Conservation (phyloP, 2,329 filamentous ascomycete genomes). For the Fusarium illudens region DNA sequence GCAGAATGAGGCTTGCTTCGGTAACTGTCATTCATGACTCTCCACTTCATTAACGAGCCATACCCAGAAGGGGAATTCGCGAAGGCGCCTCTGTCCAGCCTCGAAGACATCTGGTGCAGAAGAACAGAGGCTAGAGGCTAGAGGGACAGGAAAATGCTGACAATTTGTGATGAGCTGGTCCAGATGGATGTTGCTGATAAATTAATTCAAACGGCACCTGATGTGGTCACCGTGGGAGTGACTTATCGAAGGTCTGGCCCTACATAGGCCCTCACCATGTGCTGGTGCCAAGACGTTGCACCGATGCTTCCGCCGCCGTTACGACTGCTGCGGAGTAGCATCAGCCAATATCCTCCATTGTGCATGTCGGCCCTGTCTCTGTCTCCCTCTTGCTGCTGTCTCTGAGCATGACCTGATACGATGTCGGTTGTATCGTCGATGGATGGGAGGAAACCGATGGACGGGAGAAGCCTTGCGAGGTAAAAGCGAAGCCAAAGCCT, state of each 20-base stretch:
- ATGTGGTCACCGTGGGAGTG: not conserved
- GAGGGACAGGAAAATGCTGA: not conserved
- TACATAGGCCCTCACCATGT: not conserved
- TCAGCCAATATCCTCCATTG: conserved; percentile 5
- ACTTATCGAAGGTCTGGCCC: conserved; percentile 1
- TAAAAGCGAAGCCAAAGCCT: conserved; percentile 28
- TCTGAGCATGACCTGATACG: conserved; percentile 5
- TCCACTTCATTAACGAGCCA: not conserved
- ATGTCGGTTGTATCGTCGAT: not conserved
- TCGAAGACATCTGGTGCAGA: not conserved
- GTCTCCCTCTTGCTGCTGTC: conserved; percentile 12
- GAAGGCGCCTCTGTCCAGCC: conserved; percentile 2
- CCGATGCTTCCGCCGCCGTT: conserved; percentile 22
- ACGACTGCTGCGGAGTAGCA: conserved; percentile 17
- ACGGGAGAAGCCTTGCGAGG: not conserved
- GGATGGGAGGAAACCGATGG: conserved; percentile 6
- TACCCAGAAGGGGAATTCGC: conserved; percentile 22
- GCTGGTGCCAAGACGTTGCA: conserved; percentile 29
- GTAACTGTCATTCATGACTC: conserved; percentile 20
- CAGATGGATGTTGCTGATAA: not conserved
- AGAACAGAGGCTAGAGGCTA: not conserved
- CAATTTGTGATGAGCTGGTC: not conserved
- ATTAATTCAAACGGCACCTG: not conserved
- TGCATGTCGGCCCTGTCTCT: conserved; percentile 12
- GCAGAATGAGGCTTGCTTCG: conserved; percentile 18